A percentile compares a stretch with the other conserved stretches of the same genome.
phyloP scores from a whole-genome alignment of 495 filamentous ascomycete genomes.

The Penicillium robsamsonii region DNA sequence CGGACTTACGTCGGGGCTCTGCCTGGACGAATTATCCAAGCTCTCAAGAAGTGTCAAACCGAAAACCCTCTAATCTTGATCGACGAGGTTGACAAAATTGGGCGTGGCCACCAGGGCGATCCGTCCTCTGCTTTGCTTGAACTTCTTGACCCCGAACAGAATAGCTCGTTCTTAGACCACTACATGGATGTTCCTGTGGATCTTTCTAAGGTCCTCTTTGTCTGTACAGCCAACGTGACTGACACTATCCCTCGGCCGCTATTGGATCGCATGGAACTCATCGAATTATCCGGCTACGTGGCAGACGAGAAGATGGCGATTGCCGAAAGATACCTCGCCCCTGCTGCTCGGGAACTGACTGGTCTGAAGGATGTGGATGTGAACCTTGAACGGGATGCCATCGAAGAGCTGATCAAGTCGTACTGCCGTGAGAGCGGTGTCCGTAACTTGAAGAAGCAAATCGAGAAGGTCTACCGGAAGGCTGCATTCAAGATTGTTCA shows the following conservation, averaged over 20 bases:
- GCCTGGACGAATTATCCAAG: slow-evolving; percentile 95
- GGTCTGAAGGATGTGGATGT: slow-evolving; percentile 92
- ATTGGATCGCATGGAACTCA: slow-evolving; percentile 97
- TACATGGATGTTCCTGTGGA: slow-evolving; percentile 99
- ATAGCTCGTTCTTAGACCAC: slow-evolving; percentile 95
- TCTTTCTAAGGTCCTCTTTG: slow-evolving; percentile 95
- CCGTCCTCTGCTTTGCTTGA: slow-evolving; percentile 93
- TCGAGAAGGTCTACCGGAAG: slow-evolving; percentile 98
- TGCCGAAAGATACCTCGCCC: slow-evolving; percentile 87
- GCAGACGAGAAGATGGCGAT: slow-evolving; percentile 99
- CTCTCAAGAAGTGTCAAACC: slow-evolving; percentile 97
- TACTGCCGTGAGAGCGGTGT: slow-evolving; percentile 98
- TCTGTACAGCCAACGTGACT: slow-evolving; percentile 98
- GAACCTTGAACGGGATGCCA: slow-evolving; percentile 73
- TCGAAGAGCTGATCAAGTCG: slow-evolving; percentile 95
- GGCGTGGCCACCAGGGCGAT: slow-evolving; percentile 91
- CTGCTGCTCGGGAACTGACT: slow-evolving; percentile 84
- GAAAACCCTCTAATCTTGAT: slow-evolving; percentile 97
- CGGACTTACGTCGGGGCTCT: slow-evolving; percentile 96
- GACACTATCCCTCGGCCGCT: slow-evolving; percentile 96
- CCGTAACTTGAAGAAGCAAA: slow-evolving; percentile 98
- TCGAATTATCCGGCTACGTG: slow-evolving; percentile 94
- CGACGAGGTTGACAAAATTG: slow-evolving; percentile 98
- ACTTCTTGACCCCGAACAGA: slow-evolving; percentile 95
- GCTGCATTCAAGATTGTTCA: slow-evolving; percentile 95